Evolutionary conservation across 2,329 filamentous ascomycete genomes (phyloP).

Genomic region (Polychaeton citri): DNA sequence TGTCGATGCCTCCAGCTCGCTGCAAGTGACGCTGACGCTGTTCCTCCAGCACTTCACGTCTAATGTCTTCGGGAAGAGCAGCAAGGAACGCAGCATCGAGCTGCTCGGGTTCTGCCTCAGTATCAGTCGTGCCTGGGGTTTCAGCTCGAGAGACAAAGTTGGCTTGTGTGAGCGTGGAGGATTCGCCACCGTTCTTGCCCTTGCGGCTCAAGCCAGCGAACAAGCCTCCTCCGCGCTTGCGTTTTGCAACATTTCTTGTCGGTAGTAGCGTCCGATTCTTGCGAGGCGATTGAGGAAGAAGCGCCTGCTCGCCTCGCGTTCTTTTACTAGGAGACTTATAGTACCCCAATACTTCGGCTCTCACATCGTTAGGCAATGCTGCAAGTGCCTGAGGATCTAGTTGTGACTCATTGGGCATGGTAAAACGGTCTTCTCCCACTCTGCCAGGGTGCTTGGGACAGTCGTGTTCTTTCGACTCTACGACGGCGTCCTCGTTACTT

Average conservation of each 20-base stretch:
- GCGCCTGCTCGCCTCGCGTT: constrained; percentile 17
- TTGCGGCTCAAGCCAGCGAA: constrained; percentile 35
- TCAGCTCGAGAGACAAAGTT: constrained; percentile 45
- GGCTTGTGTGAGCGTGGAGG: constrained; percentile 56
- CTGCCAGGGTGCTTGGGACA: constrained; percentile 8
- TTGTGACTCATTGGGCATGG: constrained; percentile 54
- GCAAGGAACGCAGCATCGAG: constrained; percentile 63
- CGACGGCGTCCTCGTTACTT: constrained; percentile 1
- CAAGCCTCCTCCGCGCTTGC: constrained; percentile 44
- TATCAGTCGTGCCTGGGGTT: constrained; percentile 14
- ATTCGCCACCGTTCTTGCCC: constrained; percentile 31
- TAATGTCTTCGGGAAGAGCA: constrained; percentile 69
- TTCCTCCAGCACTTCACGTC: constrained; percentile 64
- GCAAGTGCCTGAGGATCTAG: constrained; percentile 75
- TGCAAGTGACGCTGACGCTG: constrained; percentile 50
- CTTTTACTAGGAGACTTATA: constrained; percentile 37
- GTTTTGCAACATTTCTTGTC: constrained; percentile 50
- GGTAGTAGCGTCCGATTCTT: constrained; percentile 41
- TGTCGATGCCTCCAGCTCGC: constrained; percentile 28
- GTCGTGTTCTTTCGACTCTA: constrained; percentile 2
- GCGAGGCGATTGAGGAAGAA: constrained; percentile 37
- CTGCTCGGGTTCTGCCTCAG: constrained; percentile 29
- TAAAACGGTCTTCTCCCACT: constrained; percentile 15
- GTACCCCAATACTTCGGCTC: constrained; percentile 65
- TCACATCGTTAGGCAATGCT: constrained; percentile 73